Percentiles rank a stretch among this genome's conserved stretches.
phyloP scores from a whole-genome alignment of 495 filamentous ascomycete genomes.

The Hyphodiscus hymeniophilus region DNA sequence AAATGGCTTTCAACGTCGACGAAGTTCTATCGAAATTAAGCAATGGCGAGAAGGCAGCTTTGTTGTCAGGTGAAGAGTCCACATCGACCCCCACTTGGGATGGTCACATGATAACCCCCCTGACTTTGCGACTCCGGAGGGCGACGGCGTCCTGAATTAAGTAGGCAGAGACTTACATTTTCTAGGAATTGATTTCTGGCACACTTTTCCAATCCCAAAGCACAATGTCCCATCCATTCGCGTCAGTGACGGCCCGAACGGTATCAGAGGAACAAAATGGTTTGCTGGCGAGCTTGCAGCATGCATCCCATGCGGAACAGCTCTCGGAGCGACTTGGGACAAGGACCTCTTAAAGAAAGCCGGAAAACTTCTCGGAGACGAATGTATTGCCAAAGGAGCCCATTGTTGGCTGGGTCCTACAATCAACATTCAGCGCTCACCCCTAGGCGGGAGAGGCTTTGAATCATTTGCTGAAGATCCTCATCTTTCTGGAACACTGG shows the following conservation, averaged over 20 bases:
- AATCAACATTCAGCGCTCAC: slow-evolving; percentile 66
- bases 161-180: not conserved
- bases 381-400: slow-evolving; percentile 62
- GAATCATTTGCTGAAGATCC: slow-evolving; percentile 71
- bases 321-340: slow-evolving; percentile 67
- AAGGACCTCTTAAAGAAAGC: slow-evolving; percentile 48
- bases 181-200: slow-evolving; percentile 56
- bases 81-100: too few species aligned
- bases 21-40: slow-evolving; percentile 50
- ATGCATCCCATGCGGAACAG: slow-evolving; percentile 60
- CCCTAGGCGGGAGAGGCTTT: slow-evolving; percentile 68
- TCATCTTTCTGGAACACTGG: slow-evolving; percentile 56
- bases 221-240: slow-evolving; percentile 54
- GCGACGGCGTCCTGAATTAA: not conserved
- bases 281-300: slow-evolving; percentile 61
- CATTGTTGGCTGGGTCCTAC: slow-evolving; percentile 69
- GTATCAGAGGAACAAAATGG: slow-evolving; percentile 36
- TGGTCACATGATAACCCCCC: too few species aligned
- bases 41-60: slow-evolving; percentile 50
- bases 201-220: slow-evolving; percentile 47
- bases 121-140: too few species aligned
- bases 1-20: slow-evolving; percentile 42
- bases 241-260: slow-evolving; percentile 35
- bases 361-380: slow-evolving; percentile 56
- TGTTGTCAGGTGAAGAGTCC: slow-evolving; percentile 53